phyloP scores from a whole-genome alignment of 2,329 filamentous ascomycete species.

The Cercospora berteroae region DNA sequence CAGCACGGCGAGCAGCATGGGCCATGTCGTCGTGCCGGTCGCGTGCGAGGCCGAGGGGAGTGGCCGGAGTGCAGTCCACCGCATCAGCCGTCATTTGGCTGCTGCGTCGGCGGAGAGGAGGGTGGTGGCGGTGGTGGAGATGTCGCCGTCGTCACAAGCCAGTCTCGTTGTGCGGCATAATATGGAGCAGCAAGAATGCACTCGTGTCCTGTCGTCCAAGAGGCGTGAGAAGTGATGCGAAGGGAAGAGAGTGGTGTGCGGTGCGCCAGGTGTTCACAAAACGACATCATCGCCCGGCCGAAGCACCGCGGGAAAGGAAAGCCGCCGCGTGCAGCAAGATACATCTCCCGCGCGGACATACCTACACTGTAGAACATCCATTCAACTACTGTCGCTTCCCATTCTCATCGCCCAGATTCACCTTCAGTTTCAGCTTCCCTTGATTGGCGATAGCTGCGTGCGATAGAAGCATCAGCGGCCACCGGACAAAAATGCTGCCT shows the following conservation, averaged over 20 bases:
- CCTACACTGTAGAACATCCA: neutral
- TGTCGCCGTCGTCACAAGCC: neutral
- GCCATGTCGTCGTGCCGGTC: slow-evolving; percentile 31
- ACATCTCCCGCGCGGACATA: neutral
- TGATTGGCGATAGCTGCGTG: neutral
- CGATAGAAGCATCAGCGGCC: neutral
- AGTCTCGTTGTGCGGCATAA: neutral
- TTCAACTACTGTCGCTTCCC: neutral
- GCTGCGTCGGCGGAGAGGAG: neutral
- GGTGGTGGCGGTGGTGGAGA: neutral
- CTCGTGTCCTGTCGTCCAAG: neutral
- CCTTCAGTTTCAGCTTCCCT: neutral
- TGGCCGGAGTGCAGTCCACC: slow-evolving; percentile 27
- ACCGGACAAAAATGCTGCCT: slow-evolving; percentile 31
- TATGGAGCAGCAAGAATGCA: neutral
- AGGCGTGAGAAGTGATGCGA: neutral
- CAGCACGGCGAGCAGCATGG: slow-evolving; percentile 35
- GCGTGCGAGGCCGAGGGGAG: slow-evolving; percentile 17
- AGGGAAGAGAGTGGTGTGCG: neutral
- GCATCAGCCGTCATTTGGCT: slow-evolving; percentile 25
- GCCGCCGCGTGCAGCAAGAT: neutral
- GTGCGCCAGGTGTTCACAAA: neutral
- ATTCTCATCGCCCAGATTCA: neutral
- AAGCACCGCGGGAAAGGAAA: neutral
- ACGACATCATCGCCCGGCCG: slow-evolving; percentile 1